phyloP scores from a whole-genome alignment of 2,329 filamentous ascomycete genomes.

The Fusarium albosuccineum region DNA sequence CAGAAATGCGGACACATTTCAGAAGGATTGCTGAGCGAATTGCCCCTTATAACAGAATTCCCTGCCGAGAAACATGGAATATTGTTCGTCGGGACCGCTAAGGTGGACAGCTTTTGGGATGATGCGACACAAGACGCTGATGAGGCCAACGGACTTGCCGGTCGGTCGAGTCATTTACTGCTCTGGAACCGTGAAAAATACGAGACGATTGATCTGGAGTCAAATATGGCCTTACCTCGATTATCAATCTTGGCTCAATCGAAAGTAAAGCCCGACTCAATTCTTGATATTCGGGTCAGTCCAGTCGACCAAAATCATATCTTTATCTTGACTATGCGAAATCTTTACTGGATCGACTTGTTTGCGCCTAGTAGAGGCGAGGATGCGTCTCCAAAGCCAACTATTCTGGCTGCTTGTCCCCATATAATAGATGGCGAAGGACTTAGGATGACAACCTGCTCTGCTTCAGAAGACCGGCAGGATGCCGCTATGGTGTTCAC shows the following conservation, averaged over 20 bases:
- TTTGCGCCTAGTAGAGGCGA: conserved; percentile 31
- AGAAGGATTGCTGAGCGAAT: conserved; percentile 52
- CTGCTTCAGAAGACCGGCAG: conserved; percentile 36
- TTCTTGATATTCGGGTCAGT: conserved; percentile 69
- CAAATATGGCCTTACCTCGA: conserved; percentile 46
- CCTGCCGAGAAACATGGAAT: conserved; percentile 57
- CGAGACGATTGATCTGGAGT: conserved; percentile 54
- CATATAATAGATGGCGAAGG: conserved; percentile 46
- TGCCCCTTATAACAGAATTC: conserved; percentile 49
- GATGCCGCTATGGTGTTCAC: conserved; percentile 50
- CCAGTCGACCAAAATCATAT: conserved; percentile 62
- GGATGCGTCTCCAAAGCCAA: conserved; percentile 29
- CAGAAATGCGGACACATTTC: conserved; percentile 59
- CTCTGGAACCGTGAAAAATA: conserved; percentile 55
- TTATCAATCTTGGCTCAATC: conserved; percentile 45
- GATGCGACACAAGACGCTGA: conserved; percentile 24
- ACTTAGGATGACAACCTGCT: conserved; percentile 49
- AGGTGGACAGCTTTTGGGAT: conserved; percentile 40
- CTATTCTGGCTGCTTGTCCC: conserved; percentile 47
- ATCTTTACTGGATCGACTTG: conserved; percentile 64
- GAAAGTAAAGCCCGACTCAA: conserved; percentile 51
- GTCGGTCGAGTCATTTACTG: conserved; percentile 46
- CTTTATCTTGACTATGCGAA: conserved; percentile 69
- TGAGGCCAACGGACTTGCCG: conserved; percentile 15
- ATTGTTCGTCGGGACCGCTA: conserved; percentile 54